Conservation (phyloP, 2,329 filamentous ascomycete species). For the Pseudogymnoascus sp. region DNA sequence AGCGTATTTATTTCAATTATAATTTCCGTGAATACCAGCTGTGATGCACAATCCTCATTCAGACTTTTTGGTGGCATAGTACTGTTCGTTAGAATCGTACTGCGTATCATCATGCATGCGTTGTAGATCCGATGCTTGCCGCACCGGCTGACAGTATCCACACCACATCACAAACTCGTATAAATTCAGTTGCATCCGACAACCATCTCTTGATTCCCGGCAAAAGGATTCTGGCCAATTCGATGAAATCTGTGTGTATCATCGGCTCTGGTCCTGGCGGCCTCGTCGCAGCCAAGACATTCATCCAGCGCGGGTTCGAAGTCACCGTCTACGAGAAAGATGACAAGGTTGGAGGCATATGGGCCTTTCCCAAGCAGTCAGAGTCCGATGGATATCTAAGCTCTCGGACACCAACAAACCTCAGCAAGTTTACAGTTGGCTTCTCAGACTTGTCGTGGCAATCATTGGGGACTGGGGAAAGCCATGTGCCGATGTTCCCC, state of each 20-base stretch:
- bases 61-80: background rate
- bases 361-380: constrained; percentile 10
- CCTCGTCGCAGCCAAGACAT: constrained; percentile 13
- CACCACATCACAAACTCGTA: background rate
- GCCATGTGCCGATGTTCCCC: background rate
- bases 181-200: background rate
- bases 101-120: background rate
- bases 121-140: background rate
- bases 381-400: constrained; percentile 8
- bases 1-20: background rate
- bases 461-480: background rate
- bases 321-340: constrained; percentile 11
- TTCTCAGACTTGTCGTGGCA: constrained; percentile 13
- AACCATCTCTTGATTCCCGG: background rate
- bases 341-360: constrained; percentile 10
- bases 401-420: constrained; percentile 9
- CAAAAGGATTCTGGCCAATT: background rate
- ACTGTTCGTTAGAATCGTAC: background rate
- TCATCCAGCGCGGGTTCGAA: constrained; percentile 9
- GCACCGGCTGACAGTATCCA: background rate
- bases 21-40: background rate
- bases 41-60: background rate
- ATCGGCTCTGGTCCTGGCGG: constrained; percentile 13
- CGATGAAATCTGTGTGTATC: constrained; percentile 12
- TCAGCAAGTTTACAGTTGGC: constrained; percentile 12